Evolutionary conservation across 495 filamentous ascomycete species (phyloP).

Genomic region (Letharia columbiana): DNA sequence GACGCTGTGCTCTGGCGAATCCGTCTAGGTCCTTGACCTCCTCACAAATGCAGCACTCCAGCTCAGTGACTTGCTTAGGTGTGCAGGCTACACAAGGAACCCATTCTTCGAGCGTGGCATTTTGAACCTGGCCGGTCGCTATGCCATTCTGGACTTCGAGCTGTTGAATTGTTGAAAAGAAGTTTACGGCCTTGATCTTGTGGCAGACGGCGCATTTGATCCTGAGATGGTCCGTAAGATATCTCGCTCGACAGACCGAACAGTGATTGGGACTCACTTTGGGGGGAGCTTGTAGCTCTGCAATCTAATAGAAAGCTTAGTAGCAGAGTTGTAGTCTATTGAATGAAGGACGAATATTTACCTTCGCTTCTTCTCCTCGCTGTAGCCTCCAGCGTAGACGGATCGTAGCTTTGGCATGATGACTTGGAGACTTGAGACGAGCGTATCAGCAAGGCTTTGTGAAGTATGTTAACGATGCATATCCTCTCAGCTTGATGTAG

Average conservation of each 20-base stretch:
- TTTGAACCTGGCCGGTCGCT: slow-evolving; percentile 10
- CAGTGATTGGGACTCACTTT: slow-evolving; percentile 25
- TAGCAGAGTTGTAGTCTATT: background rate
- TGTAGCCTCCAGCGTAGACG: slow-evolving; percentile 30
- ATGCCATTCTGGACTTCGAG: slow-evolving; percentile 32
- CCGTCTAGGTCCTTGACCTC: slow-evolving; percentile 37
- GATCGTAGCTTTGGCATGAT: slow-evolving; percentile 12
- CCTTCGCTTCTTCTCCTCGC: slow-evolving; percentile 25
- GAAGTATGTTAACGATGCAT: background rate
- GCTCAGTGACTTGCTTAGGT: slow-evolving; percentile 28
- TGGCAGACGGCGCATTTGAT: slow-evolving; percentile 43
- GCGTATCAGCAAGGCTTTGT: background rate
- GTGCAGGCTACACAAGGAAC: slow-evolving; percentile 29
- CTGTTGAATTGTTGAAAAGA: slow-evolving; percentile 43
- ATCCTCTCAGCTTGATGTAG: background rate
- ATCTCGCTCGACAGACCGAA: background rate
- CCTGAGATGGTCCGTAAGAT: slow-evolving; percentile 24
- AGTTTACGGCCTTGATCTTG: slow-evolving; percentile 30
- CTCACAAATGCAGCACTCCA: slow-evolving; percentile 41
- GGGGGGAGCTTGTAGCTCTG: slow-evolving; percentile 27
- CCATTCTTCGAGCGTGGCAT: slow-evolving; percentile 15
- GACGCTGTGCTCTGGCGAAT: slow-evolving; percentile 52
- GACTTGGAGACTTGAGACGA: background rate
- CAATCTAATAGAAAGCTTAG: slow-evolving; percentile 21
- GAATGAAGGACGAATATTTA: slow-evolving; percentile 12